Percentiles rank a stretch among this genome's conserved stretches.
Evolutionary conservation across 2,329 filamentous ascomycete species (phyloP).

Genomic region (Xylaria sp.): DNA sequence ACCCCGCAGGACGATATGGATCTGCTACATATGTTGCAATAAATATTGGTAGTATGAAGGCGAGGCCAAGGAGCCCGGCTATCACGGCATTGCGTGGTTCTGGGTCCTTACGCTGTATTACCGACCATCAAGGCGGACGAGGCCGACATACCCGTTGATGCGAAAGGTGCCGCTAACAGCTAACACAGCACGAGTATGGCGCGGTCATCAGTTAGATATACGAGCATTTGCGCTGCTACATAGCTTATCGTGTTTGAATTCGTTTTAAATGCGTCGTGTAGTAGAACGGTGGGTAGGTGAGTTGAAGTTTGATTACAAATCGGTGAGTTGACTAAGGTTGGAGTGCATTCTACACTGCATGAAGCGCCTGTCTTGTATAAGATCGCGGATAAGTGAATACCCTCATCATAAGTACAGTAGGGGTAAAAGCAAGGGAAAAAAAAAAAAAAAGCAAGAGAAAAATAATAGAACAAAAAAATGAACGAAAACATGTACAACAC

Average conservation of each 20-base stretch:
- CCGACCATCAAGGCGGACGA: background rate
- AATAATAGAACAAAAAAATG: background rate
- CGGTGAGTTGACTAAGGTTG: background rate
- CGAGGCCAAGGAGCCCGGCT: slow-evolving; percentile 11
- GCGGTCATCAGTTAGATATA: background rate
- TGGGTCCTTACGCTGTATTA: background rate
- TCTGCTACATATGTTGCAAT: background rate
- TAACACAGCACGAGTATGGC: background rate
- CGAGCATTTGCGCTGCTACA: background rate
- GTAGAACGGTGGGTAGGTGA: background rate
- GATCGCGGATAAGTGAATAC: background rate
- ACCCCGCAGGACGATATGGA: background rate
- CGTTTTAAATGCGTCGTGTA: background rate
- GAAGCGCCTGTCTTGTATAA: background rate
- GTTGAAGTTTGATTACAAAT: background rate
- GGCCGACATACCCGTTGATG: background rate
- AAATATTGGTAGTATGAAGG: background rate
- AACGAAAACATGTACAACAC: slow-evolving; percentile 2
- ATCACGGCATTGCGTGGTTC: slow-evolving; percentile 9
- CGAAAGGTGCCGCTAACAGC: background rate
- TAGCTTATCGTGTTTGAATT: background rate
- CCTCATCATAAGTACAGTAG: background rate
- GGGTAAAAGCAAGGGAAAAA: background rate
- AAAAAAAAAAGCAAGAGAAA: background rate
- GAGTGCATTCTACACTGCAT: background rate